phyloP scores from a whole-genome alignment of 805 yeast species.

The Blastobotrys attinorum region DNA sequence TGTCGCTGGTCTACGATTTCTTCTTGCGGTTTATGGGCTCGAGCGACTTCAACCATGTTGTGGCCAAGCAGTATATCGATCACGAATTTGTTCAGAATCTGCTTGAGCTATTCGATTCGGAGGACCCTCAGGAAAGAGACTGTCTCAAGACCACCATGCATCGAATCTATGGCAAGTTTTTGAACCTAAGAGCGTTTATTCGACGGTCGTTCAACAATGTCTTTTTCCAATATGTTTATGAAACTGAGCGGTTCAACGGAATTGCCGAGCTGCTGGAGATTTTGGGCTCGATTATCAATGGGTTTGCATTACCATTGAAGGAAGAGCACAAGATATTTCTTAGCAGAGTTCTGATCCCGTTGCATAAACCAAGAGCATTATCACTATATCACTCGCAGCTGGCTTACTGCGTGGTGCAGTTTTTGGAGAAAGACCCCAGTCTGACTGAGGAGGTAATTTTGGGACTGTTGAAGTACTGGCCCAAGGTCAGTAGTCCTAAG shows the following conservation, averaged over 20 bases:
- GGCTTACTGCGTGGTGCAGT: constrained; percentile 95
- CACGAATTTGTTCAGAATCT: constrained; percentile 76
- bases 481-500: constrained; percentile 88
- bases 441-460: constrained; percentile 93
- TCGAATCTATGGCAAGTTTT: constrained; percentile 90
- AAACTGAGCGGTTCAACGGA: constrained; percentile 93
- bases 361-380: constrained; percentile 85
- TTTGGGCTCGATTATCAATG: constrained; percentile 92
- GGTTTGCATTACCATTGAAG: constrained; percentile 93
- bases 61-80: constrained; percentile 90
- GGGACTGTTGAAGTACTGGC: constrained; percentile 94
- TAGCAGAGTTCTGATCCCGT: constrained; percentile 77
- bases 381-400: constrained; percentile 93
- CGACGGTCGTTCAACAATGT: constrained; percentile 88
- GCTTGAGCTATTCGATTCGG: constrained; percentile 87
- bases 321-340: constrained; percentile 94
- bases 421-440: constrained; percentile 85
- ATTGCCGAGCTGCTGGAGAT: constrained; percentile 91
- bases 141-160: constrained; percentile 91
- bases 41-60: constrained; percentile 87
- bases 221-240: constrained; percentile 87
- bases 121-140: constrained; percentile 94
- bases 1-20: constrained; percentile 94
- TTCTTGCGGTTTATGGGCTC: constrained; percentile 87
- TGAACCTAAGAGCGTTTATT: constrained; percentile 82